Percentiles rank a stretch among this genome's conserved stretches.
Evolutionary conservation across 2,329 filamentous ascomycete species (phyloP).

Genomic region (Aspergillus sclerotialis): DNA sequence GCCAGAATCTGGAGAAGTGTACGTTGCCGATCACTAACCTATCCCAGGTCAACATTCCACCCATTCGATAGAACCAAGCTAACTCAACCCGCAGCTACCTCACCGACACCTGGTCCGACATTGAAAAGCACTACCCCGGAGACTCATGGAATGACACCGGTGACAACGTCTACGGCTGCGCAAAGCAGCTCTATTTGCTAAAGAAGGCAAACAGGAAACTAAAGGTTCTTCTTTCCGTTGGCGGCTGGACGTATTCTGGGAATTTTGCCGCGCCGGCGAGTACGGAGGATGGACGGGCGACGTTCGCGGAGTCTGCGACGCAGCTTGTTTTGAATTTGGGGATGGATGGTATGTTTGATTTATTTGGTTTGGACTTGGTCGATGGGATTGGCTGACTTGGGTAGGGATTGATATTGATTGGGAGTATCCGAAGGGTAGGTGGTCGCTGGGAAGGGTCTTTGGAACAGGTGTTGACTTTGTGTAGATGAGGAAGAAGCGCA

Average conservation of each 20-base stretch:
- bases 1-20: conserved; percentile 72
- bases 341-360: conserved; percentile 45
- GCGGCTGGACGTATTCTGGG: conserved; percentile 70
- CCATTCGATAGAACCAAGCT: no score
- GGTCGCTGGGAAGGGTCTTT: no score
- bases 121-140: conserved; percentile 59
- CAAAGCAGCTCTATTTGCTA: conserved; percentile 68
- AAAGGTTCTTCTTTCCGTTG: conserved; percentile 75
- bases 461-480: conserved; percentile 11
- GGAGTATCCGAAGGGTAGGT: conserved; percentile 38
- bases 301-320: conserved; percentile 66
- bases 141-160: conserved; percentile 65
- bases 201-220: conserved; percentile 70
- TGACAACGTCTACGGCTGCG: conserved; percentile 65
- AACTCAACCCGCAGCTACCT: conserved; percentile 35
- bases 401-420: conserved; percentile 41
- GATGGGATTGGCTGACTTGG: conserved; percentile 1
- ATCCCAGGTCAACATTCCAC: no score
- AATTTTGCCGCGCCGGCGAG: conserved; percentile 69
- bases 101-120: conserved; percentile 62
- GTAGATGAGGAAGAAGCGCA: conserved; percentile 36
- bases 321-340: conserved; percentile 72
- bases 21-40: conserved; percentile 14
- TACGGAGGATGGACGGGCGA: conserved; percentile 53
- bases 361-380: conserved; percentile 1